A percentile compares a stretch with the other conserved stretches of the same genome.
Conservation (phyloP, 495 filamentous ascomycete genomes). For the Penicillium soppii region DNA sequence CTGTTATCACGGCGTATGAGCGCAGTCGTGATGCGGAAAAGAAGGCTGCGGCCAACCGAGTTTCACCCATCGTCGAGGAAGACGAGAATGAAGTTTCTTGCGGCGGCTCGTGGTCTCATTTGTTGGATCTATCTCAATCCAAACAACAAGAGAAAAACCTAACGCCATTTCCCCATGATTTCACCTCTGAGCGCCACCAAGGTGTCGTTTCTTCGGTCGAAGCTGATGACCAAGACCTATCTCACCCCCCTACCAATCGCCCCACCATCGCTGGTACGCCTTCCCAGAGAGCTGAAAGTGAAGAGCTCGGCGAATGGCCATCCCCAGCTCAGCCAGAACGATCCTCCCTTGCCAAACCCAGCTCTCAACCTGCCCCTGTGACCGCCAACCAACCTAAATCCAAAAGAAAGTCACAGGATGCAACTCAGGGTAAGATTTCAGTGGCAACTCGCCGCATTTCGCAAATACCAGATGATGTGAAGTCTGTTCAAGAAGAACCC, state of each 20-base stretch:
- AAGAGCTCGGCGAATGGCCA: constrained; percentile 30
- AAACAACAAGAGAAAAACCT: no score
- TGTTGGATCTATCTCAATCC: no score
- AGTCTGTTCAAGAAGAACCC: no score
- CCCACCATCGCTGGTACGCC: constrained; percentile 4
- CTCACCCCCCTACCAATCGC: background rate
- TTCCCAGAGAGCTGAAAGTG: constrained; percentile 17
- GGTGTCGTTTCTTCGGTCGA: constrained; percentile 30
- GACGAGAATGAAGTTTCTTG: no score
- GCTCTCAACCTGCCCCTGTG: background rate
- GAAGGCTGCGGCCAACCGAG: constrained; percentile 1
- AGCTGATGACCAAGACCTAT: background rate
- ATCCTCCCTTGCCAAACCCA: background rate
- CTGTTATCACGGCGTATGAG: constrained; percentile 9
- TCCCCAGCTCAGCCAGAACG: constrained; percentile 2
- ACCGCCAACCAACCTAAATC: background rate
- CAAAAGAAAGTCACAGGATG: background rate
- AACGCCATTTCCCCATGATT: no score
- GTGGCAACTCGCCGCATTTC: background rate
- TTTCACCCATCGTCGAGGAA: no score
- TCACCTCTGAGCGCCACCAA: no score
- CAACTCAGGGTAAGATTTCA: background rate
- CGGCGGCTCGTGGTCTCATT: no score
- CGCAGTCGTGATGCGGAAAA: constrained; percentile 11
- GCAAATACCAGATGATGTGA: constrained; percentile 6